Conservation (phyloP, 306 rosid genomes). For the Pachyrhizus erosus region DNA sequence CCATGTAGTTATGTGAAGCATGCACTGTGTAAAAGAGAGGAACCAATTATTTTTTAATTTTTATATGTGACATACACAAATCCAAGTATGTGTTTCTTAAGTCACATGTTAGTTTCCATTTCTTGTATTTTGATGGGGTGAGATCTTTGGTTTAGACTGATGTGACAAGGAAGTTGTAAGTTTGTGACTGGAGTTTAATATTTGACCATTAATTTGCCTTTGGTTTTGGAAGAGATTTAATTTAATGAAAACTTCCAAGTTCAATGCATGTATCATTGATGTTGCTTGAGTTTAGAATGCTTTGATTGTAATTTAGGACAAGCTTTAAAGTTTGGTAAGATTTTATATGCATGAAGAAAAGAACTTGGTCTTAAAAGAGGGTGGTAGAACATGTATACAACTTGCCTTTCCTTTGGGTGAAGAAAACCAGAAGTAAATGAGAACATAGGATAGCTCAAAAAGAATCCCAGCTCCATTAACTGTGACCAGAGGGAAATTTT, state of each 20-base stretch:
- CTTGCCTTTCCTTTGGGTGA: slow-evolving; percentile 64
- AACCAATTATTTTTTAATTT: background rate
- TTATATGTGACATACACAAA: background rate
- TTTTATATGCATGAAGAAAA: slow-evolving; percentile 40
- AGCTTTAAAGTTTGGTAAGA: background rate
- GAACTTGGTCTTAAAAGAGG: slow-evolving; percentile 36
- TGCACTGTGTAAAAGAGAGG: background rate
- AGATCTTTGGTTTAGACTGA: background rate
- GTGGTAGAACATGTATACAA: background rate
- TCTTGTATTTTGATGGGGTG: background rate
- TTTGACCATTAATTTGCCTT: background rate
- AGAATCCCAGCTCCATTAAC: slow-evolving; percentile 70
- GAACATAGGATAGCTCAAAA: slow-evolving; percentile 69
- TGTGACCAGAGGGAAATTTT: slow-evolving; percentile 71
- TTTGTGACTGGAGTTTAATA: background rate
- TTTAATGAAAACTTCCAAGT: background rate
- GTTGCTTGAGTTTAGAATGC: slow-evolving; percentile 10
- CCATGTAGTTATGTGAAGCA: background rate
- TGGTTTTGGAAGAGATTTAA: background rate
- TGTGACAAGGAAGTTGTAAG: background rate
- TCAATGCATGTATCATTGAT: background rate
- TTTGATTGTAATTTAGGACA: slow-evolving; percentile 29
- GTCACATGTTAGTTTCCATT: background rate
- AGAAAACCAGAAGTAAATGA: slow-evolving; percentile 69
- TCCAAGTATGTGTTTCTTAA: background rate